Conservation (phyloP, 495 filamentous ascomycete species). For the Hamigera avellanea region DNA sequence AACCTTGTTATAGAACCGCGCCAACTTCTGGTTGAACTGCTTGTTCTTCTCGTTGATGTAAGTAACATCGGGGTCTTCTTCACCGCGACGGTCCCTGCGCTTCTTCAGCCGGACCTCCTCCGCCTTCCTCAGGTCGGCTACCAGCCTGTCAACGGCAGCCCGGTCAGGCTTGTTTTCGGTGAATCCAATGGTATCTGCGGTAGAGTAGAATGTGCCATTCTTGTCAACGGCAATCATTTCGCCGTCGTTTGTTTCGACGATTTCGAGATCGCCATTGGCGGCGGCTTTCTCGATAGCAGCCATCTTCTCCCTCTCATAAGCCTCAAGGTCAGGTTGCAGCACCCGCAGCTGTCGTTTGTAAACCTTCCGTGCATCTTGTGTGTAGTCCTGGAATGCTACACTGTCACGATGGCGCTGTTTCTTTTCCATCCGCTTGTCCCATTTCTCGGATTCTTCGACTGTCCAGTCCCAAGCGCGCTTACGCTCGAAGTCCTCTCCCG, state of each 20-base stretch:
- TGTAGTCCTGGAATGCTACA: constrained; percentile 85
- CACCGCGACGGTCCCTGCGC: constrained; percentile 61
- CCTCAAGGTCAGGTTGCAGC: constrained; percentile 57
- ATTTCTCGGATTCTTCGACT: constrained; percentile 80
- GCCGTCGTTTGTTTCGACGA: constrained; percentile 87
- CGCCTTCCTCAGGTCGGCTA: constrained; percentile 74
- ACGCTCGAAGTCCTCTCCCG: constrained; percentile 87
- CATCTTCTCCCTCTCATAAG: constrained; percentile 76
- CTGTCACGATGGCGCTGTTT: constrained; percentile 73
- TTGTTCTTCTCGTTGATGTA: constrained; percentile 99
- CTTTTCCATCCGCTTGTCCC: constrained; percentile 84
- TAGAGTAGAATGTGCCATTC: constrained; percentile 80
- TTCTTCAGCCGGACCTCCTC: constrained; percentile 80
- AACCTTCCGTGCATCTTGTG: constrained; percentile 73
- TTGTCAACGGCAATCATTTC: constrained; percentile 90
- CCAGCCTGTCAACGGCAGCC: constrained; percentile 80
- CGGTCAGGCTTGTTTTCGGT: constrained; percentile 80
- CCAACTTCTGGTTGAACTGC: constrained; percentile 96
- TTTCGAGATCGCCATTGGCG: constrained; percentile 65
- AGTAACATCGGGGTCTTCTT: constrained; percentile 81
- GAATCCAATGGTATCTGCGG: constrained; percentile 69
- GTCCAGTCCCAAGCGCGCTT: constrained; percentile 99
- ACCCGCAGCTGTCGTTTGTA: constrained; percentile 85
- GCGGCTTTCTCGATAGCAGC: constrained; percentile 76
- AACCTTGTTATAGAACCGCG: constrained; percentile 92